Evolutionary conservation across 1,139 yeast species (phyloP), one percentile per base, ranked within the genome.

Genomic region (Magnusiomyces fungicola): DNA sequence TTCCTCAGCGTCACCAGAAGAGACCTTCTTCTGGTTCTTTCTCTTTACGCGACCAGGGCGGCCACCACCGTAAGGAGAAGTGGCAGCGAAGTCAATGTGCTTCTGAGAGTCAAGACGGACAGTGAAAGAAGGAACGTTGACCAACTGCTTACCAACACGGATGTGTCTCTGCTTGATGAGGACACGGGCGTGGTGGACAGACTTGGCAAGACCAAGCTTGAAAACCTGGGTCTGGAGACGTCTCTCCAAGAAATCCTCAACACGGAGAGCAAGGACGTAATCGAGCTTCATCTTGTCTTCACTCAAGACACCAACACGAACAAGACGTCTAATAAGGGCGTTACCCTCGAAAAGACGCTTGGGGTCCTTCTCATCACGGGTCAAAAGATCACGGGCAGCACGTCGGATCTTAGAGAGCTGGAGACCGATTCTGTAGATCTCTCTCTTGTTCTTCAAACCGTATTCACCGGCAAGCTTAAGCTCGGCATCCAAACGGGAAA

Each of bases 21-120:
- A 64, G 59, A 71, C 69, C 73, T 79, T 82, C 72, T 76, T 82
- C 73, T 83, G 86, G 82, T 85, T 81, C 80, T 81, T 90, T 87
- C 98, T 89, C 84, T 94, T 94, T 70, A 88, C 96, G 83, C 98
- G 94, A 75, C 99, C 99, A 67, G 98, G 94, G 81, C 98, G 92
- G 68, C 97, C 98, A 80, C 98, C 98, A 74, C 98, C 98, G 88
- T 87, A 92, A 76, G 99, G 98, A 64, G 98, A 92, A 75, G 87
- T 88, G 73, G 90, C 84, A 69, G 98, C 95, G 68, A 92, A 92
- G 83, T 92, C 98, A 78, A 92, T 89, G 89, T 94, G 98, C 87
- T 92, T 92, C 80, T 92, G 98, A 65, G 98, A 90, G 79, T 92
- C 99, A 75, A 92, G 85, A 82, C 99, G 94, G 62, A 92, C 99